Base-by-base conservation (phyloP, 139 green algal genomes). In the Dunaliella sp. region DNA sequence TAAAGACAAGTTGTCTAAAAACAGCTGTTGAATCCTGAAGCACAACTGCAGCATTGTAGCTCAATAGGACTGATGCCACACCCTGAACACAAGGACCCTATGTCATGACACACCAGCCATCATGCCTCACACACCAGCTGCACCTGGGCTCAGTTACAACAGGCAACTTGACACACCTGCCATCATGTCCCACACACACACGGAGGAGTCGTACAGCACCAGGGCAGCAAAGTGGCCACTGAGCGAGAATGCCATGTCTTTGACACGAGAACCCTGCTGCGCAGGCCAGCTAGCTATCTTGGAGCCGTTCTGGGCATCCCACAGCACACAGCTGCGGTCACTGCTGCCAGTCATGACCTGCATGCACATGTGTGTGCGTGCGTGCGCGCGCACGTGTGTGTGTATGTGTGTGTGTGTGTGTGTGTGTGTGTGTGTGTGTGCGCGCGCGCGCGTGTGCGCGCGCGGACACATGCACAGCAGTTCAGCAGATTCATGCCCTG, bases 141-240 rank as follows among this genome's bases (percentile, higher is more conserved):
- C n/a, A n/a, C n/a, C n/a, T n/a, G n/a, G n/a, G n/a, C n/a, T n/a
- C n/a, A n/a, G n/a, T n/a, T n/a, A n/a, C n/a, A n/a, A n/a, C n/a
- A n/a, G n/a, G n/a, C n/a, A n/a, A n/a, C n/a, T n/a, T n/a, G 48
- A 37, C 76, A 30, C 76, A 81, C 76, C 76, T 37, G 76, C 12
- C 2, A 32, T 58, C 34, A 96, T 83, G 87, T 96, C 92, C 89
- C 91, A 98, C 22, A 96, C 84, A 7, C 86, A 83, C 0, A 93
- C 88, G 1, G 87, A 94, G 59, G 89, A 92, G 86, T 98, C 95
- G 73, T 89, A 94, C 7, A 94, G 90, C 81, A 93, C 84, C 25
- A 93, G 65, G 0, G 88, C 92, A 3, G 83, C 86, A n/a, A 48
- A 76, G 0, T 36, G 25, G 31, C 87, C 89, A 59, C 93, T 89